Evolutionary conservation across 2,329 filamentous ascomycete species (phyloP), one percentile per base, ranked within the genome.

Genomic region (Diaporthe velutina): DNA sequence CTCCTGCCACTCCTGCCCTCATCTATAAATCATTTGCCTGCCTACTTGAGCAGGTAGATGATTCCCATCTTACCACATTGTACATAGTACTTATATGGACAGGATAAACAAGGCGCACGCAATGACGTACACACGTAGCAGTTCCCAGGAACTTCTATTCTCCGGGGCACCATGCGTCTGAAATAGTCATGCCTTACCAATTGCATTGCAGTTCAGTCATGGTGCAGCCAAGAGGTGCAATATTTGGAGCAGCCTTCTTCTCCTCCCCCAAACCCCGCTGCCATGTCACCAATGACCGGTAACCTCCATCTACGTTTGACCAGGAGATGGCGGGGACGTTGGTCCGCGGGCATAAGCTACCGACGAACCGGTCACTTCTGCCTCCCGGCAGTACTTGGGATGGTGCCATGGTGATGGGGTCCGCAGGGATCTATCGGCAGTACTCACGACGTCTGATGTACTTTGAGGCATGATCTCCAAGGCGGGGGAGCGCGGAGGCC

Each of bases 101-200:
- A 33, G 40, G 28, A n/a, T 19, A 33, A 35, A 35, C 10, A 30
- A 7, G 58, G 38, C 45, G 42, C 25, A 17, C 19, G 22, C 48
- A 48, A 33, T 48, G 40, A 64, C 60, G 25, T 28, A 48, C 9
- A 13, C 6, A 22, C n/a, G 13, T 30, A 38, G 42, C 42, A 35
- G 4, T 35, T 2, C 10, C 6, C 8, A 50, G 64, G 64, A 33
- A 52, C 64, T 28, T 52, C 45, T 38, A 40, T 67, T 52, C 9
- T 52, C 64, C 64, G 64, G 33, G 40, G 8, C 28, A 7, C 38
- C 22, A 9, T 40, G 8, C 30, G 13, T 25, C 6, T 50, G 19
- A n/a, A 8, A n/a, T 61, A 73, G 68, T 73, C 57, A 71, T 35
- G 19, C 52, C 57, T 70, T 71, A 73, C 57, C 52, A 58, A 71